A percentile compares a stretch with the other conserved stretches of the same genome.
These are phyloP conservation scores for Tolypocladium tundrense DNA, from an alignment of 2,329 filamentous ascomycete genomes.

Conservation along the genomic window DNA sequence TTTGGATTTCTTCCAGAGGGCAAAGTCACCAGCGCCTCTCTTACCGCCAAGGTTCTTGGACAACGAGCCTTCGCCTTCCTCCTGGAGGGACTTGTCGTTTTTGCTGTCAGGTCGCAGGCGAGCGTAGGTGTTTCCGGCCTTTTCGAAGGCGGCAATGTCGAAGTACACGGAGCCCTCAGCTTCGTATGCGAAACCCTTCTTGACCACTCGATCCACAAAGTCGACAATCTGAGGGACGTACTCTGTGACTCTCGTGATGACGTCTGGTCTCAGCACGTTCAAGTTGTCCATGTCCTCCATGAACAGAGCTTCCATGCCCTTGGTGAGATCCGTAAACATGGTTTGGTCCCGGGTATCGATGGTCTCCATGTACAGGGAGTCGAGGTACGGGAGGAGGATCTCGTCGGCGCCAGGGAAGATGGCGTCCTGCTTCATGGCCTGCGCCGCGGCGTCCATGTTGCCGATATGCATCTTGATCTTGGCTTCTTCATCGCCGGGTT, in stretches of 20 bases:
- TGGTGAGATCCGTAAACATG: slow-evolving; percentile 80
- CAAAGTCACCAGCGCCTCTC: slow-evolving; percentile 73
- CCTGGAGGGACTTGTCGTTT: slow-evolving; percentile 71
- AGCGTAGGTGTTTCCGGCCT: slow-evolving; percentile 75
- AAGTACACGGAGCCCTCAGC: slow-evolving; percentile 87
- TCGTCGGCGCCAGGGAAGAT: slow-evolving; percentile 49
- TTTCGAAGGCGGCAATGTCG: slow-evolving; percentile 79
- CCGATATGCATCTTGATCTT: slow-evolving; percentile 86
- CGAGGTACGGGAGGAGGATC: slow-evolving; percentile 73
- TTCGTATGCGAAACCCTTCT: slow-evolving; percentile 79
- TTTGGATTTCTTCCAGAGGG: slow-evolving; percentile 88
- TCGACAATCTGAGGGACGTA: slow-evolving; percentile 79
- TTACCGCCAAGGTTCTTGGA: slow-evolving; percentile 55
- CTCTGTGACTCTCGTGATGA: slow-evolving; percentile 82
- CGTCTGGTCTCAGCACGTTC: slow-evolving; percentile 75
- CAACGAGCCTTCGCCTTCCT: slow-evolving; percentile 82
- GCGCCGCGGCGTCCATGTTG: slow-evolving; percentile 42
- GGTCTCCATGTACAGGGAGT: slow-evolving; percentile 53
- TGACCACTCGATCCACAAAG: slow-evolving; percentile 73
- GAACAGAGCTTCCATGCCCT: slow-evolving; percentile 80
- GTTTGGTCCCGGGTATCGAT: slow-evolving; percentile 52
- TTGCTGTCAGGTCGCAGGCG: slow-evolving; percentile 76
- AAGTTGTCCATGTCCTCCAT: slow-evolving; percentile 78
- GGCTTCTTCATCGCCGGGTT: slow-evolving; percentile 66
- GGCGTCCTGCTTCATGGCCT: slow-evolving; percentile 35